Percentiles rank a stretch among this genome's conserved stretches.
Conservation (phyloP, 306 rosid genomes). For the Vigna hirtella region DNA sequence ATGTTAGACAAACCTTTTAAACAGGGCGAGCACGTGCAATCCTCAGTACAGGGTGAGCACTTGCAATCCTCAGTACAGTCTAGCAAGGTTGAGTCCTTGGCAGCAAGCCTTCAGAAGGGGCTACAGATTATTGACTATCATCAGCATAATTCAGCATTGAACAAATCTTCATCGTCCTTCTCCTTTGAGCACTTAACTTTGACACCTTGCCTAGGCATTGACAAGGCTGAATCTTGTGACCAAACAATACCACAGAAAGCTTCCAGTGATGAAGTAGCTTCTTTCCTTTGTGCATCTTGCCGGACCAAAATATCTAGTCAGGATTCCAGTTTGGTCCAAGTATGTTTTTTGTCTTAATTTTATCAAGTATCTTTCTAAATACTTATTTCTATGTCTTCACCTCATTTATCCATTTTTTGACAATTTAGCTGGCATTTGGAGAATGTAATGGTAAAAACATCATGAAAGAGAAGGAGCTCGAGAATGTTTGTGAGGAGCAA, state of each 20-base stretch:
- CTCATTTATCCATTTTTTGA: neutral
- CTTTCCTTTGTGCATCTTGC: conserved; percentile 78
- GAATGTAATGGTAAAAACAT: conserved; percentile 40
- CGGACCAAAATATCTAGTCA: conserved; percentile 41
- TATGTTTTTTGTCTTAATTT: conserved; percentile 44
- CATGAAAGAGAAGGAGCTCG: conserved; percentile 63
- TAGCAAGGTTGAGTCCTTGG: conserved; percentile 78
- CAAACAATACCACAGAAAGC: conserved; percentile 52
- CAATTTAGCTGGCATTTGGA: conserved; percentile 45
- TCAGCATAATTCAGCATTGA: conserved; percentile 72
- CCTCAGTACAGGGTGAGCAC: conserved; percentile 58
- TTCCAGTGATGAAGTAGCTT: conserved; percentile 50
- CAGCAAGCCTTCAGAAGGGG: conserved; percentile 94
- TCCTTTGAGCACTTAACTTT: conserved; percentile 84
- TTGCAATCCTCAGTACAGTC: conserved; percentile 62
- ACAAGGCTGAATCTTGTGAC: conserved; percentile 52
- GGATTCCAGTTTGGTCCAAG: conserved; percentile 52
- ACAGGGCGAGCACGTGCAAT: conserved; percentile 49
- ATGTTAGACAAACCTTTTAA: conserved; percentile 57
- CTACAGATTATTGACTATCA: conserved; percentile 82
- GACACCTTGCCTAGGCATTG: conserved; percentile 66
- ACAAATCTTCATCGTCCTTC: conserved; percentile 83
- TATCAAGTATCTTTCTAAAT: neutral
- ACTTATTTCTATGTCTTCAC: neutral
- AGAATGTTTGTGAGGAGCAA: conserved; percentile 70